Conservation (phyloP, 331 rosid genomes). For the Quercus lobata region DNA sequence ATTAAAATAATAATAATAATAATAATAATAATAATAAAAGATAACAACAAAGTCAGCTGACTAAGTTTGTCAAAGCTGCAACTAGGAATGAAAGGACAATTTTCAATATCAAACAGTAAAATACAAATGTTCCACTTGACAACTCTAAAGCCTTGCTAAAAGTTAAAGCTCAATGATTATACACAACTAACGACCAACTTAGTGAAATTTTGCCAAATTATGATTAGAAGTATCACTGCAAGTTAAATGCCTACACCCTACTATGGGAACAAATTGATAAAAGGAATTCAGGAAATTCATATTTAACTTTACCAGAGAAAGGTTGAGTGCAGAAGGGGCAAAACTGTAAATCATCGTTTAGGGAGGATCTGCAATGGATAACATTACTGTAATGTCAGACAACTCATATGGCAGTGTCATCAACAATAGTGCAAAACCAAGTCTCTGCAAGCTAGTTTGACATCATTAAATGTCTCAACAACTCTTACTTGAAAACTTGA, state of each 20-base stretch:
- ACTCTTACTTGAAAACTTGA: constrained; percentile 93
- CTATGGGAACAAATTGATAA: background rate
- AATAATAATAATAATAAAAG: too few species aligned
- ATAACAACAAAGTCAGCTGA: background rate
- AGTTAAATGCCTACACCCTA: background rate
- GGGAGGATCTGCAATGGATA: constrained; percentile 60
- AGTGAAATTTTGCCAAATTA: background rate
- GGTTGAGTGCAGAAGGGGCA: constrained; percentile 96
- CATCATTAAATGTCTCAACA: background rate
- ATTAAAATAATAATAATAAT: background rate
- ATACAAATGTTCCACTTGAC: background rate
- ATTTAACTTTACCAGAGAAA: constrained; percentile 77
- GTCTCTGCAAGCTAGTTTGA: constrained; percentile 6
- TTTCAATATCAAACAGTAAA: background rate
- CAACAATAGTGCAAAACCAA: constrained; percentile 11
- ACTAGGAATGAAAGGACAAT: background rate
- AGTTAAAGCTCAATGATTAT: background rate
- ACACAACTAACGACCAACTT: background rate
- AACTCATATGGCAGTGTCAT: background rate
- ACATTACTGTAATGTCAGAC: background rate
- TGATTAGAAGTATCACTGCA: background rate
- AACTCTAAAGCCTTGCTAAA: background rate
- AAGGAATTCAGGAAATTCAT: background rate
- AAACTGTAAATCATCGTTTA: constrained; percentile 70
- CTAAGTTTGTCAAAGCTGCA: background rate